A percentile compares a stretch with the other conserved stretches of the same genome.
Conservation (phyloP, 2,329 filamentous ascomycete genomes). For the Pseudovirgaria hyperparasitica region DNA sequence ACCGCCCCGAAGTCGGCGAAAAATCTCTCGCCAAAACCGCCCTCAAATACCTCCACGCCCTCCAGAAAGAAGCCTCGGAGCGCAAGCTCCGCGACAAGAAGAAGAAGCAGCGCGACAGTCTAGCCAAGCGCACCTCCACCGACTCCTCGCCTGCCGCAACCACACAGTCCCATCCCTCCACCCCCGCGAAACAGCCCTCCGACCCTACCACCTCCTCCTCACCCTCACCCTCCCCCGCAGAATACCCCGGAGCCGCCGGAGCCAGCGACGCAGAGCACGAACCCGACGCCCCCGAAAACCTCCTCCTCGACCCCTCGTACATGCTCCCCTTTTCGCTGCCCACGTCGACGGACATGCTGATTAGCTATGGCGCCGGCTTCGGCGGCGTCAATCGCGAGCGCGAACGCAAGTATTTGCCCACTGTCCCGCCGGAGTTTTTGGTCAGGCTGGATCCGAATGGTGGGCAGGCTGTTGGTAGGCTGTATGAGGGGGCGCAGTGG, state of each 20-base stretch:
- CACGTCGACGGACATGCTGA: slow-evolving; percentile 92
- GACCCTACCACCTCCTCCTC: slow-evolving; percentile 15
- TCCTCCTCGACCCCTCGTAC: slow-evolving; percentile 77
- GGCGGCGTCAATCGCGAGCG: slow-evolving; percentile 84
- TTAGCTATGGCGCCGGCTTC: slow-evolving; percentile 89
- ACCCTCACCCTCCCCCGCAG: slow-evolving; percentile 15
- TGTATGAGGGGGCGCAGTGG: too few species aligned
- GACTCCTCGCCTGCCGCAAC: slow-evolving; percentile 16
- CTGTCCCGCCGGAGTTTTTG: slow-evolving; percentile 85
- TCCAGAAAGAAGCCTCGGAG: slow-evolving; percentile 60
- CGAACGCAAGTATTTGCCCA: slow-evolving; percentile 91
- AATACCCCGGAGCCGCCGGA: too few species aligned
- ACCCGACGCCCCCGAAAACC: slow-evolving; percentile 56
- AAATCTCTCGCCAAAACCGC: slow-evolving; percentile 81
- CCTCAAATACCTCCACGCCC: slow-evolving; percentile 68
- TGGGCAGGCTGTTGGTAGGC: too few species aligned
- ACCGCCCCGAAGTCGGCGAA: slow-evolving; percentile 88
- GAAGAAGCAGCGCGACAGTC: too few species aligned
- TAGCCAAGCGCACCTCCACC: slow-evolving; percentile 1
- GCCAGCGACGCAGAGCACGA: slow-evolving; percentile 43
- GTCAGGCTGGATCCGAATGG: slow-evolving; percentile 61
- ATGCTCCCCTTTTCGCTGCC: slow-evolving; percentile 94
- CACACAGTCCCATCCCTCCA: slow-evolving; percentile 23
- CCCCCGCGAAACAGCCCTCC: slow-evolving; percentile 15
- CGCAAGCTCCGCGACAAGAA: slow-evolving; percentile 22